Evolutionary conservation across 306 rosid genomes (phyloP), one percentile per base, ranked within the genome.

Genomic region (Oemleria cerasiformis): DNA sequence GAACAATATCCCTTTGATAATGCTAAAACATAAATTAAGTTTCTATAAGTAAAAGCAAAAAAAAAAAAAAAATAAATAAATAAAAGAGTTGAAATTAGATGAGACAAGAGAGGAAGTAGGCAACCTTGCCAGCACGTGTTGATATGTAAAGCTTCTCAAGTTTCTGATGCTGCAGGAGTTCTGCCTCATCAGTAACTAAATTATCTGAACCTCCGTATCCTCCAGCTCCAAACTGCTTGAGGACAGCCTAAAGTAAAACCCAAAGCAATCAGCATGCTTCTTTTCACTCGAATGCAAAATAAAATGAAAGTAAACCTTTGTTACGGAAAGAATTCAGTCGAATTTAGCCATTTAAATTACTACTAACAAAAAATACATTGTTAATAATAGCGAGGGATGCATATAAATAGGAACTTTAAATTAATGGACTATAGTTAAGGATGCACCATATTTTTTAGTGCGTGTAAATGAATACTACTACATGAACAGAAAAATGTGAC

Each of bases 1-100:
- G 98, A 72, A 94, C 98, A 73, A 94, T 87, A 79, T 91, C 98
- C 78, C 98, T 87, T 87, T 94, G 98, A 84, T 89, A 94, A 77
- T 94, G 98, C 98, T 91, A 87, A 65, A 80, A 81, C 55, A 70
- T 39, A 14, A 59, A 78, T 44, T 63, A 6, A 43, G 45, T 58
- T 57, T 48, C 71, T 56, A 60, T 62, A 45, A 76, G 78, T 60
- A 44, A n/a, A 73, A 58, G 44, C 17, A 25, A 40, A 34, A 72
- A 41, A 56, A 39, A 41, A 1, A 0, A 41, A 30, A 1, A 4
- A 1, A 30, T 1, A 30, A 2, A 2, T 1, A 30, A 30, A 30
- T 4, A 30, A 1, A n/a, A n/a, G n/a, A n/a, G n/a, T 6, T 49
- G 54, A 43, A 70, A 78, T 75, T 58, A 77, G 48, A 67, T 34